phyloP scores from a whole-genome alignment of 106 monocot species.

The Hemerocallis citrina region DNA sequence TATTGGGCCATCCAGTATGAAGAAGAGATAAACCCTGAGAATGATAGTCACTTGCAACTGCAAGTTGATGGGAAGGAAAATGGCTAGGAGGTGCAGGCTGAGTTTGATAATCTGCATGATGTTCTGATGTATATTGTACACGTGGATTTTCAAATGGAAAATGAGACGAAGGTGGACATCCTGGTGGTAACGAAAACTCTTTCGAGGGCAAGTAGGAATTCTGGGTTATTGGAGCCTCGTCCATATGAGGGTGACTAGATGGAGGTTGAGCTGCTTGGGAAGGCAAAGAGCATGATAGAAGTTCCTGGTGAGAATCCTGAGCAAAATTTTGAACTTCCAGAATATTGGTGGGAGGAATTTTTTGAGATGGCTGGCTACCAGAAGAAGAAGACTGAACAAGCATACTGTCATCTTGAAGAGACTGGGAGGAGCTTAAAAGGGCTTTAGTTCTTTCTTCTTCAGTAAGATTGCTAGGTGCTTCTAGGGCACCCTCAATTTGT shows the following conservation, averaged over 20 bases:
- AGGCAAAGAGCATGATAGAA: neutral
- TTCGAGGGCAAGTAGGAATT: constrained; percentile 5
- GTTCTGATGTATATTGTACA: constrained; percentile 12
- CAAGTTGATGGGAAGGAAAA: constrained; percentile 13
- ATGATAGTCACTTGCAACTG: constrained; percentile 4
- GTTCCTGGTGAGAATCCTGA: neutral
- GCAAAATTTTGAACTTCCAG: constrained; percentile 6
- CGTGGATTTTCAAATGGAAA: constrained; percentile 1
- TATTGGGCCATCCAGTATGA: neutral
- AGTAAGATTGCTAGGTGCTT: neutral
- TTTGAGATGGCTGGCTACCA: constrained; percentile 9
- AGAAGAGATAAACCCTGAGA: constrained; percentile 3
- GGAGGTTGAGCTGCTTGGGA: too few relatives aligned
- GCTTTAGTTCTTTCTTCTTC: too few relatives aligned
- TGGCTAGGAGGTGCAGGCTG: constrained; percentile 1
- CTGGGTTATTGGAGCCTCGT: neutral
- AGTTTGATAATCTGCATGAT: constrained; percentile 9
- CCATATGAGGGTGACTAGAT: neutral
- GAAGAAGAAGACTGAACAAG: constrained; percentile 4
- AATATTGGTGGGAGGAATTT: neutral
- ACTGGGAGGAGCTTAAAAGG: constrained; percentile 2
- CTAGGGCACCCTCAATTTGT: constrained; percentile 2
- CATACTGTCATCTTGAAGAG: neutral
- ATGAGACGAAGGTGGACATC: constrained; percentile 4
- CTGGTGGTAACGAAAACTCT: constrained; percentile 15